Conservation (phyloP, 495 filamentous ascomycete species). For the Sphaerosporella brunnea region DNA sequence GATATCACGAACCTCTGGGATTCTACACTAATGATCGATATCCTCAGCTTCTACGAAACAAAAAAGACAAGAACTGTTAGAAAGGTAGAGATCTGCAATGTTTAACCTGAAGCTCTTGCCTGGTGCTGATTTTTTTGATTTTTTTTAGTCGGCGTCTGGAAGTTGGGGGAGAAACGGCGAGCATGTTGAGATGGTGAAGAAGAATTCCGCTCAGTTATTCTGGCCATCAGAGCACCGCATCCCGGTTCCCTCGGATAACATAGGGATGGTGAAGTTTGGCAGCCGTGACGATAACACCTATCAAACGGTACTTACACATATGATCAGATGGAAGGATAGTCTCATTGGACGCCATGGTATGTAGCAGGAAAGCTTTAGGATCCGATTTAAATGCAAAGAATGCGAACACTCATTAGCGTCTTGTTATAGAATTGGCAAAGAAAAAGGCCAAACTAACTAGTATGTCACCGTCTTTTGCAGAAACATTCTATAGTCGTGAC, state of each 20-base stretch:
- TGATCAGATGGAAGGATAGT: not conserved
- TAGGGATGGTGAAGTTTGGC: constrained; percentile 1
- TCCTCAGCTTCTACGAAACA: not conserved
- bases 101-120: not conserved
- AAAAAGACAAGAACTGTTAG: not conserved
- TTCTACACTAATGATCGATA: not conserved
- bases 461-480: not conserved
- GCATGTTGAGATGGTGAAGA: not conserved
- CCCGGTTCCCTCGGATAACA: not conserved
- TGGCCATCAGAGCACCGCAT: constrained; percentile 5
- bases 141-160: not conserved
- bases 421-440: not conserved
- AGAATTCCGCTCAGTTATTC: not conserved
- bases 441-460: not conserved
- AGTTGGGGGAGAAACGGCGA: not conserved
- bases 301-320: not conserved
- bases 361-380: not conserved
- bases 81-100: not conserved
- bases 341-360: not conserved
- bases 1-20: not conserved
- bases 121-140: not conserved
- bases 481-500: not conserved
- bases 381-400: not conserved
- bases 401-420: not conserved
- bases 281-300: not conserved